Conservation (phyloP, 2,329 filamentous ascomycete genomes). For the Monilinia fructicola region DNA sequence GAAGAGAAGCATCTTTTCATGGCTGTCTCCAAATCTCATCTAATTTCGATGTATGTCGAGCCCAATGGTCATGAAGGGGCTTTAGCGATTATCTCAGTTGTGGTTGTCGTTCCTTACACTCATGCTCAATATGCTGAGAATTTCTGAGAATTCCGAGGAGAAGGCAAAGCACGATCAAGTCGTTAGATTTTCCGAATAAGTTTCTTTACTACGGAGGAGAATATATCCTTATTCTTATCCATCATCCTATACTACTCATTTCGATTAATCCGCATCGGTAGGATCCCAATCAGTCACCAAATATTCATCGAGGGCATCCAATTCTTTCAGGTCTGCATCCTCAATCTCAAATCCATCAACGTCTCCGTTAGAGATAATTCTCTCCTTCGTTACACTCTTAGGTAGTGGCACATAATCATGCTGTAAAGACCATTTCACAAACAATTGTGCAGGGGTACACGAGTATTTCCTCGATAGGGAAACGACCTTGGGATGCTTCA, state of each 20-base stretch:
- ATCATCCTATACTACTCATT: background rate
- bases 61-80: slow-evolving; percentile 1
- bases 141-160: background rate
- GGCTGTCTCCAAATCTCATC: background rate
- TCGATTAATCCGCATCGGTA: slow-evolving; percentile 42
- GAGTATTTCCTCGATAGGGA: slow-evolving; percentile 65
- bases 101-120: too few relatives aligned
- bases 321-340: slow-evolving; percentile 57
- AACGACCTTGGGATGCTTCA: slow-evolving; percentile 64
- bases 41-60: background rate
- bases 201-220: background rate
- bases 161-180: background rate
- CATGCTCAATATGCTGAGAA: too few relatives aligned
- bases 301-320: slow-evolving; percentile 69
- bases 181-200: background rate
- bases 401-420: slow-evolving; percentile 71
- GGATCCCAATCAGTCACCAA: slow-evolving; percentile 68
- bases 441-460: slow-evolving; percentile 69
- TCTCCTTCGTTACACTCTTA: slow-evolving; percentile 64
- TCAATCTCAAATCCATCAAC: slow-evolving; percentile 62
- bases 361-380: slow-evolving; percentile 65
- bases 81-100: background rate
- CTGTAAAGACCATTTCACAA: slow-evolving; percentile 77
- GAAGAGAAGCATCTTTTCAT: background rate
- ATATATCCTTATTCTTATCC: background rate